phyloP scores from a whole-genome alignment of 257 asterid genomes.

The Capsicum rhomboideum region DNA sequence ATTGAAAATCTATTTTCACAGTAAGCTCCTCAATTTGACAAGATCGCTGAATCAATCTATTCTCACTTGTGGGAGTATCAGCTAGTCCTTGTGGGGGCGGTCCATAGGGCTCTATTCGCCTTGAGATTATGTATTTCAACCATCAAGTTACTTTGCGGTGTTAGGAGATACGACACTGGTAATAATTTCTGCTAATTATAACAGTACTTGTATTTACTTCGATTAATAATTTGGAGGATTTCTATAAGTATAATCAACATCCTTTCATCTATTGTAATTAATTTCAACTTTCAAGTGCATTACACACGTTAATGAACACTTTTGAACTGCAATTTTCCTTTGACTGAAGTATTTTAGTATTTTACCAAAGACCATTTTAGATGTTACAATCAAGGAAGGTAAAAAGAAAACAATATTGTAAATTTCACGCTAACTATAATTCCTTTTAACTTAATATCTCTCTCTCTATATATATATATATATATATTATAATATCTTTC shows the following conservation, averaged over 20 bases:
- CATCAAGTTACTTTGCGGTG: background rate
- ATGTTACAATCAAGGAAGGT: conserved; percentile 31
- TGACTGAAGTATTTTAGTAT: conserved; percentile 15
- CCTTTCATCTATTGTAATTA: conserved; percentile 5
- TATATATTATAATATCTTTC: background rate
- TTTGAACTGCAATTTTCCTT: conserved; percentile 14
- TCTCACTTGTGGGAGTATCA: no score
- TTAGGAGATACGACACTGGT: background rate
- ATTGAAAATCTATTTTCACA: no score
- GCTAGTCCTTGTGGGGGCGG: no score
- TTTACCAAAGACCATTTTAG: background rate
- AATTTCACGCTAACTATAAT: background rate
- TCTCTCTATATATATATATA: no score
- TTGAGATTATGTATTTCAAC: background rate
- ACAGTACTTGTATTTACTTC: background rate
- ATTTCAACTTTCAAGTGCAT: background rate
- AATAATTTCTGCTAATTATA: background rate
- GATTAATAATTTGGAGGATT: background rate
- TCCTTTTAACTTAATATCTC: background rate
- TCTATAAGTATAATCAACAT: background rate
- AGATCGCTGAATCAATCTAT: no score
- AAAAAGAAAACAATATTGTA: conserved; percentile 11
- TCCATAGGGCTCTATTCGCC: no score
- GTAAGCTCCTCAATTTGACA: no score
- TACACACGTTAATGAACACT: background rate